Conservation (phyloP, 345 rosid genomes). For the Eucalyptus paniculata region DNA sequence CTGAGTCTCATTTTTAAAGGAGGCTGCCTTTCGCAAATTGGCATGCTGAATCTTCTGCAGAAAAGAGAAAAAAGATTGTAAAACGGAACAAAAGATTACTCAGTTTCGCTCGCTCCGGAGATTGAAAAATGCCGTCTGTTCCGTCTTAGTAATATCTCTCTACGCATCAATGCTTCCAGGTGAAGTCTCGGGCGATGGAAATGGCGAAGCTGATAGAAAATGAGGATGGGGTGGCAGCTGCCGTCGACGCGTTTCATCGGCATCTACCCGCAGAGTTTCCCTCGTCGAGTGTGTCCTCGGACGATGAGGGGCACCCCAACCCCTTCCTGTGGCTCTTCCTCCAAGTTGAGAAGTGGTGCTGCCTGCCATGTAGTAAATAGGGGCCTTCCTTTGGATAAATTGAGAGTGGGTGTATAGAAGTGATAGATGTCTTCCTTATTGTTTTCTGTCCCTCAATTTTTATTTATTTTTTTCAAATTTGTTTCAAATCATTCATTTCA, state of each 20-base stretch:
- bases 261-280: conserved; percentile 77
- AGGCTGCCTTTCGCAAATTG: neutral
- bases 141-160: neutral
- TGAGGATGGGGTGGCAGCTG: conserved; percentile 89
- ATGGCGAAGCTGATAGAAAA: conserved; percentile 69
- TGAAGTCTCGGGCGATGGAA: conserved; percentile 59
- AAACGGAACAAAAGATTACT: neutral
- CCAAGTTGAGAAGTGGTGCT: conserved; percentile 59
- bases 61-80: neutral
- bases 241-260: conserved; percentile 84
- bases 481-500: neutral
- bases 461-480: neutral
- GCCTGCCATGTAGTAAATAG: neutral
- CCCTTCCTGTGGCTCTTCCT: conserved; percentile 55
- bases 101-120: neutral
- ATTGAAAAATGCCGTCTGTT: neutral
- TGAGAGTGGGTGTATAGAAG: neutral
- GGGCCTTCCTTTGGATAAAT: neutral
- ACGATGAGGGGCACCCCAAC: conserved; percentile 32
- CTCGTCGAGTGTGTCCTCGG: conserved; percentile 16
- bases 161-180: conserved; percentile 19
- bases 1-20: neutral
- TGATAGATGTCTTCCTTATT: neutral
- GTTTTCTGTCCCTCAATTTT: neutral
- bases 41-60: neutral